These are phyloP conservation scores for Pseudogymnoascus sp. DNA, from an alignment of 2,329 filamentous ascomycete genomes.

Conservation along the genomic window DNA sequence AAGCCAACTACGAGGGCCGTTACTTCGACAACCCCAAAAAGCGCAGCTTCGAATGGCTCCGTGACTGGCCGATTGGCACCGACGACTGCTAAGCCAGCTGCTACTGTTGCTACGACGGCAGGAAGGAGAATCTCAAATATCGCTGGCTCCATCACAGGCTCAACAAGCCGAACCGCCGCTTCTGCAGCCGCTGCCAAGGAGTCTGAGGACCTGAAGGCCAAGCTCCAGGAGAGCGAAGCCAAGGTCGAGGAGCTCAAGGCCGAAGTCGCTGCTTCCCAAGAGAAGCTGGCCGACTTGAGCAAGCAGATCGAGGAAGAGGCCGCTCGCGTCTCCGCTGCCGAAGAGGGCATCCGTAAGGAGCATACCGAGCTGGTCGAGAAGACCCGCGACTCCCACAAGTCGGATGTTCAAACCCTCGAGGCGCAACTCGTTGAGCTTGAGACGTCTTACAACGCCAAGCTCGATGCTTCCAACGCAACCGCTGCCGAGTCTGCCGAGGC, in stretches of 20 bases:
- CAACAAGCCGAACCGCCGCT: constrained; percentile 27
- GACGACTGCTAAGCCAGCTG: constrained; percentile 25
- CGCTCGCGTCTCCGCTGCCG: constrained; percentile 31
- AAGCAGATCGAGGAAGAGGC: constrained; percentile 42
- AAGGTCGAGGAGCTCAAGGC: constrained; percentile 51
- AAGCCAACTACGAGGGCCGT: constrained; percentile 32
- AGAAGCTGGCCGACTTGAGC: constrained; percentile 47
- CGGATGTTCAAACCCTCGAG: constrained; percentile 41
- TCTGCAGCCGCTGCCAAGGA: constrained; percentile 43
- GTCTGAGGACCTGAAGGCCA: constrained; percentile 52
- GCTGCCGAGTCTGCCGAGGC: constrained; percentile 37
- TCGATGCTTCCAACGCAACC: constrained; percentile 21
- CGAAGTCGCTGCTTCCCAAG: constrained; percentile 49
- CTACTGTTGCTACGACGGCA: constrained; percentile 30
- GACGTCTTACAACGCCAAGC: constrained; percentile 23
- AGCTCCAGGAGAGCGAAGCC: constrained; percentile 50
- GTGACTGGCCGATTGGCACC: constrained; percentile 31
- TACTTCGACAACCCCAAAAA: constrained; percentile 31
- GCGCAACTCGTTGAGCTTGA: constrained; percentile 16
- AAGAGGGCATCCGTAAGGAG: constrained; percentile 37
- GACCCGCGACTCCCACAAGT: constrained; percentile 44
- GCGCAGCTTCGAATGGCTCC: constrained; percentile 25
- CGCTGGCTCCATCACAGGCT: constrained; percentile 32
- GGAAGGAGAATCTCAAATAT: constrained; percentile 52
- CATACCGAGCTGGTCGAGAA: constrained; percentile 42